Evolutionary conservation across 441 rosid species (phyloP).

Genomic region (Populus hybrid): DNA sequence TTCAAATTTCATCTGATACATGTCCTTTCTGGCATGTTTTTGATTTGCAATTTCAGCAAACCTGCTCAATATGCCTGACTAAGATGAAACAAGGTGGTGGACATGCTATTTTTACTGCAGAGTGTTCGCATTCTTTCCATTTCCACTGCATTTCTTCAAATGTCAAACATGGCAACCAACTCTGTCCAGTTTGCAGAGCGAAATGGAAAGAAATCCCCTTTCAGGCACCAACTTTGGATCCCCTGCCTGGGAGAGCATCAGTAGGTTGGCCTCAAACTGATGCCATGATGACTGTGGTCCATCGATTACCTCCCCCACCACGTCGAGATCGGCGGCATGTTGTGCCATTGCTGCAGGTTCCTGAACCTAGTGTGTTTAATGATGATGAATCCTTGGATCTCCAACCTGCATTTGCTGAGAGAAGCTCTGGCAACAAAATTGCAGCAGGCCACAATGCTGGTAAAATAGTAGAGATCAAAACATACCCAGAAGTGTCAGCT

Average conservation of each 20-base stretch:
- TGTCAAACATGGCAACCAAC: conserved; percentile 85
- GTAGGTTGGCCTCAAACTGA: conserved; percentile 58
- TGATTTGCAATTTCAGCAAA: conserved; percentile 43
- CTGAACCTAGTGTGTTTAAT: conserved; percentile 68
- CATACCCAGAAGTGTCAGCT: conserved; percentile 75
- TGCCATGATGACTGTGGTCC: conserved; percentile 51
- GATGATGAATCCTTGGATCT: conserved; percentile 78
- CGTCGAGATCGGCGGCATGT: conserved; percentile 52
- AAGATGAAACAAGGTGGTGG: conserved; percentile 85
- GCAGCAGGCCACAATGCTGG: conserved; percentile 28
- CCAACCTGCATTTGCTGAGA: conserved; percentile 39
- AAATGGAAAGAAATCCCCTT: conserved; percentile 91
- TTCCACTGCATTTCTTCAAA: conserved; percentile 89
- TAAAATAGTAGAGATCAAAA: conserved; percentile 53
- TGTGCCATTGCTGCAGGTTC: conserved; percentile 48
- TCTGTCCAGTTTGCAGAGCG: conserved; percentile 85
- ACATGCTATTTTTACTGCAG: conserved; percentile 89
- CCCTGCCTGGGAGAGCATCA: conserved; percentile 36
- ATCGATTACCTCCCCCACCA: conserved; percentile 55
- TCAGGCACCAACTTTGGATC: conserved; percentile 57
- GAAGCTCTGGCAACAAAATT: conserved; percentile 26
- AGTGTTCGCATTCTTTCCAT: conserved; percentile 91
- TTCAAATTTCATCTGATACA: background rate
- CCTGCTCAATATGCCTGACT: conserved; percentile 82
- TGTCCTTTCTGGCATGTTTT: background rate